Percentiles rank a stretch among this genome's conserved stretches.
phyloP scores from a whole-genome alignment of 192 early-diverging fungal species.

The Paraglomus brasilianum region DNA sequence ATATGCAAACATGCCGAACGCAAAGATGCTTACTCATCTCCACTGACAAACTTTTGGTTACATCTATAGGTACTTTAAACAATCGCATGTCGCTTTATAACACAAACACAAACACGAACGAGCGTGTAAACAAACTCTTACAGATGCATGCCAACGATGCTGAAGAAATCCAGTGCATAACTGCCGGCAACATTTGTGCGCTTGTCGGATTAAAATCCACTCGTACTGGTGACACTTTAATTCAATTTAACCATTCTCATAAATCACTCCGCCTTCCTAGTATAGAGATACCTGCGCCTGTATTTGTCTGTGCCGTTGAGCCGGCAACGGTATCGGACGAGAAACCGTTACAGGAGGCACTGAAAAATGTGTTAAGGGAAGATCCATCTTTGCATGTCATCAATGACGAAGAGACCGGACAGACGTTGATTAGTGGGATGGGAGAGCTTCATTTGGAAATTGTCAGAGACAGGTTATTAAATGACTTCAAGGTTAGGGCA shows the following conservation, averaged over 20 bases:
- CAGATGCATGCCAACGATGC: conserved; percentile 91
- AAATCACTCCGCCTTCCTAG: conserved; percentile 61
- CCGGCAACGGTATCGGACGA: conserved; percentile 77
- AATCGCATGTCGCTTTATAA: conserved; percentile 68
- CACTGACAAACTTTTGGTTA: no score
- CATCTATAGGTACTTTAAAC: conserved; percentile 54
- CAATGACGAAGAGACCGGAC: conserved; percentile 81
- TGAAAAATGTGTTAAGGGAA: conserved; percentile 74
- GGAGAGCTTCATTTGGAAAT: conserved; percentile 95
- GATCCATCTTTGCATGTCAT: conserved; percentile 81
- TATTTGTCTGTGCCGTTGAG: conserved; percentile 79
- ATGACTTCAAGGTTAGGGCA: conserved; percentile 73
- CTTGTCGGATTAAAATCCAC: conserved; percentile 81
- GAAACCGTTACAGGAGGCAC: conserved; percentile 65
- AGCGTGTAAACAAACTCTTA: conserved; percentile 78
- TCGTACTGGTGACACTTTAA: conserved; percentile 81
- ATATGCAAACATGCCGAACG: conserved; percentile 17
- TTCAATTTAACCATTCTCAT: conserved; percentile 55
- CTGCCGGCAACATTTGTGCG: conserved; percentile 82
- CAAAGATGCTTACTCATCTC: background rate
- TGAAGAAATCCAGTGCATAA: conserved; percentile 75
- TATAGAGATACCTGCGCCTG: conserved; percentile 82
- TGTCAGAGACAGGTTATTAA: conserved; percentile 78
- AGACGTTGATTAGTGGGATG: conserved; percentile 87
- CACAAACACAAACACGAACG: conserved; percentile 62